Conservation (phyloP, 371 early-diverging fungal species). For the Mucor piriformis region DNA sequence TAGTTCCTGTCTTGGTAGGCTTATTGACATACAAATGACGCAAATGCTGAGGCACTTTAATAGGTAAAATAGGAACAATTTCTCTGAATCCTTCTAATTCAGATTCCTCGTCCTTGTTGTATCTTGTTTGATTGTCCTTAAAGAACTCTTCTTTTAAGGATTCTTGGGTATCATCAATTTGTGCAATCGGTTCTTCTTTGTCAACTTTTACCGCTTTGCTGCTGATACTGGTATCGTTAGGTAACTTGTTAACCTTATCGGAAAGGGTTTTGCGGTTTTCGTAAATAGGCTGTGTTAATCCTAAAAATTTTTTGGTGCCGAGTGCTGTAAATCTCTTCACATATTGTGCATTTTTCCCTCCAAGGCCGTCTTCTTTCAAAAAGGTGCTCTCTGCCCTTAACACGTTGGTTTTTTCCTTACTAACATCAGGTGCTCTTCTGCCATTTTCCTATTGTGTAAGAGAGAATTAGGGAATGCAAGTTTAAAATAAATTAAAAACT, state of each 20-base stretch:
- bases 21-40: constrained; percentile 8
- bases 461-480: too few species aligned
- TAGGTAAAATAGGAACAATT: constrained; percentile 40
- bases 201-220: not conserved
- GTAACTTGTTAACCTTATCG: constrained; percentile 22
- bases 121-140: constrained; percentile 31
- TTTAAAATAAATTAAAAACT: too few species aligned
- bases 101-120: constrained; percentile 11
- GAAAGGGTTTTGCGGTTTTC: constrained; percentile 15
- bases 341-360: too few species aligned
- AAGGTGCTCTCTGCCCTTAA: not conserved
- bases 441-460: constrained; percentile 21
- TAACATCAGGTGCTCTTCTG: not conserved
- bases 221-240: constrained; percentile 9
- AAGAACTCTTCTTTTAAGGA: constrained; percentile 36
- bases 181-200: not conserved
- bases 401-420: not conserved
- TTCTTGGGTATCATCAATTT: constrained; percentile 3
- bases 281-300: too few species aligned
- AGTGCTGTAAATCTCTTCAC: too few species aligned
- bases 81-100: constrained; percentile 6
- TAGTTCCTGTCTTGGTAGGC: not conserved
- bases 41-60: constrained; percentile 25
- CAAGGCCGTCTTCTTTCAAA: not conserved
- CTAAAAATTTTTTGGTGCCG: too few species aligned